Base-by-base conservation (phyloP, 768 basidiomycete species). In the Suillus weaverae region DNA sequence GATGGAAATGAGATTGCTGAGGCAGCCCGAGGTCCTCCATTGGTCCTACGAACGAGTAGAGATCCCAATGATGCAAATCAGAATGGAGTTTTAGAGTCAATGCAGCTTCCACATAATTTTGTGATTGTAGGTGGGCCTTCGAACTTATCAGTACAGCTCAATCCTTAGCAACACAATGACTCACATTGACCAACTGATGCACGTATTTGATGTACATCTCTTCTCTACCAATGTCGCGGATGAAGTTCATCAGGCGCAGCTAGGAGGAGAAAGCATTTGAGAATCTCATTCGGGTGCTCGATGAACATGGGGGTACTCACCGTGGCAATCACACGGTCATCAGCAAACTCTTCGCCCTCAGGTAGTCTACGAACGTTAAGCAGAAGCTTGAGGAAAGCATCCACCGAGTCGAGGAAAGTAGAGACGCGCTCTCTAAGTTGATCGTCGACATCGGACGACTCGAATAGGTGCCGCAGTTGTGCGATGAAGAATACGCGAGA, bases 181-280 rank as follows among this genome's bases (percentile, higher is more conserved):
- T 69, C 72, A 95, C 92, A 70, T 94, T 92, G 60, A 97, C 94
- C 32, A 97, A 88, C 72, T 96, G 94, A 72, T 97, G 94, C 30
- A 97, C 92, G 74, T 97, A 97, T 84, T 95, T 94, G 77, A 96
- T 92, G 71, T 95, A 97, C 65, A 97, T 95, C 72, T 96, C 95
- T 71, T 94, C 90, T 14, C 95, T 84, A 20, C 95, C 95, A 63
- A 97, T 95, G 20, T 91, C 86, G 20, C 94, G 86, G 68, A 97
- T 94, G 76, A 96, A 97, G 74, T 95, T 94, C 90, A 97, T 95
- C 66, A 97, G 80, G 39, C 93, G 85, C 67, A 96, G 81, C 91
- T 93, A 65, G 57, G 11, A 30, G 26, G 9, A 18, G 41, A 59
- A 35, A 22, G 33, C 61, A n/a, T 71, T 64, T 73, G 18, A 68